Evolutionary conservation across 495 filamentous ascomycete genomes (phyloP), one percentile per base, ranked within the genome.

Genomic region (Hyphodiscus hymeniophilus): DNA sequence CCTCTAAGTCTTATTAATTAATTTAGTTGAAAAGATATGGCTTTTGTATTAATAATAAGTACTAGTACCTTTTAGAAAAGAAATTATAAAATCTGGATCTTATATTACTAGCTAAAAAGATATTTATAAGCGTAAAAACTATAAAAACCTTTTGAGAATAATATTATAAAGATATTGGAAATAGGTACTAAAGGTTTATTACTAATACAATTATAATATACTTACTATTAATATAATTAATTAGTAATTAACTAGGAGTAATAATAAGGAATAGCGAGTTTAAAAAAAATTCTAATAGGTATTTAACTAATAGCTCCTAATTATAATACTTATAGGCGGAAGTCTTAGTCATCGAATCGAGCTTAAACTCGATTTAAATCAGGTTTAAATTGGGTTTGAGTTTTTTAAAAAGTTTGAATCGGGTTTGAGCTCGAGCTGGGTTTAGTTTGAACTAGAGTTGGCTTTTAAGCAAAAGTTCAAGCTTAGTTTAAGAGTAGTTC

Each of bases 151-250:
- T 45, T 45, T 34, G 30, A 30, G 30, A 20, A 35, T 12, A 3
- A 45, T 3, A 2, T 16, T 33, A 45, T 15, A 5, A 45, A 45
- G 16, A 15, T 8, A 15, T 30, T 45, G n/a, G 30, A 23, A 3
- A 45, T n/a, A n/a, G n/a, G n/a, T 45, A 32, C 42, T 16, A 32
- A 17, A 23, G 7, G 10, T 45, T 20, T 23, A 23, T 16, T 15
- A 45, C 26, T 16, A 26, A 33, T 45, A 45, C 21, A 45, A 45
- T 35, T 20, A 45, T 45, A 34, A 45, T 35, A 35, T 45, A 26
- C 23, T 23, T 20, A 30, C 42, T 23, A 22, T 43, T 8, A 16
- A 43, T 31, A 22, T 23, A 3, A 5, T n/a, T n/a, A n/a, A n/a
- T n/a, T n/a, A n/a, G n/a, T 5, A 15, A 13, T 31, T 15, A 43